Evolutionary conservation across 345 rosid genomes (phyloP), one percentile per base, ranked within the genome.

Genomic region (Trapa incisa): DNA sequence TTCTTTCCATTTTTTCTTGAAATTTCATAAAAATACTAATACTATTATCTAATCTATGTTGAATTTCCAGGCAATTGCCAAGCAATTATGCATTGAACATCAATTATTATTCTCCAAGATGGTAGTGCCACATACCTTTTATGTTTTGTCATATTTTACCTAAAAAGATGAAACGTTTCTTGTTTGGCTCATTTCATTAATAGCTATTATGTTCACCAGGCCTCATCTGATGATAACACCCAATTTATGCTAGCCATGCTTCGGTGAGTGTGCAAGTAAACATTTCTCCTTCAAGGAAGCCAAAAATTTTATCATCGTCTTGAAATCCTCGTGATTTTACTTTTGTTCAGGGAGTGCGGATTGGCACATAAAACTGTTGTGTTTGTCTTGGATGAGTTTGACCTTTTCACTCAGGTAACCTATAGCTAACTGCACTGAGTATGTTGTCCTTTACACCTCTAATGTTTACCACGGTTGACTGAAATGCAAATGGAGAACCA

Each of bases 191-290:
- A 22, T 22, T 66, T 63, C 1, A 43, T 38, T 45, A 48, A 69
- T 39, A 77, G 67, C 54, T 22, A 32, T 65, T 50, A 67, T 65
- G 71, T 75, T 80, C 78, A 57, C 29, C 71, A 94, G 97, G 96
- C 97, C 73, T 94, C 97, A 54, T 88, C 80, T 79, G 95, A 91
- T 78, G 99, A 94, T 72, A 90, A 91, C 78, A 82, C 92, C 2
- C 89, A 94, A 64, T 94, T 91, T 85, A 80, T 87, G 75, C 70
- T 91, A 75, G 89, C 89, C 69, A 83, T 91, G 96, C 71, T 91
- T 70, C 80, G 87, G 99, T 89, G 61, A 80, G 89, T 76, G 37
- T 38, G 42, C 58, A 38, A 48, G 1, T 32, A 47, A 64, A 7
- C 16, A 72, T 5, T 33, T 10, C 47, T 33, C 64, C 29, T 22